Evolutionary conservation across 495 filamentous ascomycete species (phyloP), one percentile per base, ranked within the genome.

Genomic region (Penicillium paxilli): DNA sequence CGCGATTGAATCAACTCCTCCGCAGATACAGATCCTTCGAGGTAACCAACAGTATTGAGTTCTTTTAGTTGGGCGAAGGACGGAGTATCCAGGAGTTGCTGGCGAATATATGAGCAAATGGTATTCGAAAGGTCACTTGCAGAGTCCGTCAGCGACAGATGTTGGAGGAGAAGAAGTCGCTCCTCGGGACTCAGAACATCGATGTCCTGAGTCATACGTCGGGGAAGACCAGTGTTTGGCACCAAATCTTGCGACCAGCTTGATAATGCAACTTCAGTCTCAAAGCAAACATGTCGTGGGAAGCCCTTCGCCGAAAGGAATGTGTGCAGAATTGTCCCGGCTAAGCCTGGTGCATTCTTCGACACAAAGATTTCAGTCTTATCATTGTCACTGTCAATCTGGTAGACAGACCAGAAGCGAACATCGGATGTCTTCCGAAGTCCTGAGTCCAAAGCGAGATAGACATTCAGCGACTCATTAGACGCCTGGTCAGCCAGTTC

Each of bases 361-460:
- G 83, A 86, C 2, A 78, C 60, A 44, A 78, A 86, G 10, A 86
- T 65, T 21, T 80, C 74, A 7, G 77, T 47, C 4, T 63, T 66
- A 16, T 77, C 70, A 0, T 60, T 47, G 19, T 84, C 70, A 0
- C 60, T 46, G 22, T 84, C 76, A 16, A 72, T 53, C 30, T 79
- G 72, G 49, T 76, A 81, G 3, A 85, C 75, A 16, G 73, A 76
- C 82, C 81, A 85, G 55, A 83, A 84, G 26, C 81, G 78, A 19
- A 60, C 54, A 14, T 77, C 74, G 3, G 68, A 53, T 14, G 65
- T 71, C 14, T 74, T 78, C 42, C 76, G 77, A 37, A 85, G 78
- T 8, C 81, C 83, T 37, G 80, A 83, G 51, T 84, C 78, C 16
- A 84, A 61, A 1, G 79, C 78, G 24, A 74, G 68, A 57, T 73